Evolutionary conservation across 306 rosid genomes (phyloP).

Genomic region (Crotalaria pallida): DNA sequence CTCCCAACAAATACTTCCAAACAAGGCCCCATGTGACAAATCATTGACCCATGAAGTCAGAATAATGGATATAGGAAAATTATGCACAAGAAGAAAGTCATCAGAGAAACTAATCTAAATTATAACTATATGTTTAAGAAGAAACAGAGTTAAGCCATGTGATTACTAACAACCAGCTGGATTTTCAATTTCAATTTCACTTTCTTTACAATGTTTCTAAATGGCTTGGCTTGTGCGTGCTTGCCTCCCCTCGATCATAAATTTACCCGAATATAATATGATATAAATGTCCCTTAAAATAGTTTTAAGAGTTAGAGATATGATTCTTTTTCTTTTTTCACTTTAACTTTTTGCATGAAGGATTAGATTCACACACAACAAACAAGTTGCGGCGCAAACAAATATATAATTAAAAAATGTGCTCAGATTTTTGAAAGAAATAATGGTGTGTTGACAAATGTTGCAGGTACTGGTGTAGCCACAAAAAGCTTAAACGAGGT

Average conservation of each 20-base stretch:
- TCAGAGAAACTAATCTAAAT: background rate
- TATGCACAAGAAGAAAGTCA: background rate
- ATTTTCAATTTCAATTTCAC: conserved; percentile 9
- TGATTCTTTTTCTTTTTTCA: conserved; percentile 2
- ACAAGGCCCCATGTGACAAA: conserved; percentile 59
- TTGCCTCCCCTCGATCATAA: background rate
- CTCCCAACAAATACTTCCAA: conserved; percentile 31
- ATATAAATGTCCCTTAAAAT: too few species aligned
- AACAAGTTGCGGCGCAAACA: conserved; percentile 2
- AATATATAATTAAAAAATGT: background rate
- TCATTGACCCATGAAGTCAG: conserved; percentile 38
- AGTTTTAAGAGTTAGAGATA: background rate
- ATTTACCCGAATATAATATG: too few species aligned
- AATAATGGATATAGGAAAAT: conserved; percentile 6
- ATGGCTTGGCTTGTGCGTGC: background rate
- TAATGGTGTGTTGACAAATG: background rate
- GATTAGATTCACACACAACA: conserved; percentile 21
- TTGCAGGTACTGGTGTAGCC: background rate
- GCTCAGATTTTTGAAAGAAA: background rate
- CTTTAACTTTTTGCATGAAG: conserved; percentile 10
- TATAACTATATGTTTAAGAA: background rate
- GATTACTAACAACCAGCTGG: background rate
- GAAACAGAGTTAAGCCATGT: conserved; percentile 17
- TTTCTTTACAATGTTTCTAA: background rate
- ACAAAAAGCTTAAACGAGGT: conserved; percentile 2